These are phyloP conservation scores for Penicillium sp. DNA, from an alignment of 2,329 filamentous ascomycete species.

Conservation along the genomic window DNA sequence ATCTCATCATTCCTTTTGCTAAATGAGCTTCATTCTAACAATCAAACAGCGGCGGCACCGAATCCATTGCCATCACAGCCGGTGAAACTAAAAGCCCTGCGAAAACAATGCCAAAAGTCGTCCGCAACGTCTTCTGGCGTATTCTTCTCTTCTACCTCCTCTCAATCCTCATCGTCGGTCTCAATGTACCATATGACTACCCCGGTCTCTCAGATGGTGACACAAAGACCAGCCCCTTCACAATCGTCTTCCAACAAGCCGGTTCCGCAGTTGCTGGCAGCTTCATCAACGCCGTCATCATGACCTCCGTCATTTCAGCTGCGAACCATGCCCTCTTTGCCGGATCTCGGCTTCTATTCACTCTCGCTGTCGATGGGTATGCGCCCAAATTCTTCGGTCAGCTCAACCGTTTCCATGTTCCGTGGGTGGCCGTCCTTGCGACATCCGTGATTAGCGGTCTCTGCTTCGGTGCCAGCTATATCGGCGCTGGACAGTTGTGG, in stretches of 20 bases:
- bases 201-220: slow-evolving; percentile 45
- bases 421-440: slow-evolving; percentile 56
- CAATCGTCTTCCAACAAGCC: slow-evolving; percentile 61
- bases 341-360: slow-evolving; percentile 58
- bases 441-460: slow-evolving; percentile 57
- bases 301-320: slow-evolving; percentile 59
- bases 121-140: slow-evolving; percentile 66
- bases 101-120: slow-evolving; percentile 60
- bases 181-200: slow-evolving; percentile 60
- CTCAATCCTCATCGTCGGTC: slow-evolving; percentile 56
- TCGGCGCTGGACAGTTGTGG: slow-evolving; percentile 65
- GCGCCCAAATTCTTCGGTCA: slow-evolving; percentile 57
- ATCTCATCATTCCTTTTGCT: not conserved
- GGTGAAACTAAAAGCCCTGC: slow-evolving; percentile 65
- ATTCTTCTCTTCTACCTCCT: slow-evolving; percentile 58
- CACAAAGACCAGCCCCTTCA: slow-evolving; percentile 55
- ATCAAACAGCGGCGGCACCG: slow-evolving; percentile 54
- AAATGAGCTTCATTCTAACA: not conserved
- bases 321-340: slow-evolving; percentile 62
- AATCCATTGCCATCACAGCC: slow-evolving; percentile 65
- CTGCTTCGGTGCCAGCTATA: slow-evolving; percentile 65
- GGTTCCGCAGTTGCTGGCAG: slow-evolving; percentile 57
- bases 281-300: slow-evolving; percentile 62
- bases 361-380: slow-evolving; percentile 55
- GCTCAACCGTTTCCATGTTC: slow-evolving; percentile 52